A percentile compares a stretch with the other conserved stretches of the same genome.
Evolutionary conservation across 2,329 filamentous ascomycete genomes (phyloP).

Genomic region (Botrytis sinoallii): DNA sequence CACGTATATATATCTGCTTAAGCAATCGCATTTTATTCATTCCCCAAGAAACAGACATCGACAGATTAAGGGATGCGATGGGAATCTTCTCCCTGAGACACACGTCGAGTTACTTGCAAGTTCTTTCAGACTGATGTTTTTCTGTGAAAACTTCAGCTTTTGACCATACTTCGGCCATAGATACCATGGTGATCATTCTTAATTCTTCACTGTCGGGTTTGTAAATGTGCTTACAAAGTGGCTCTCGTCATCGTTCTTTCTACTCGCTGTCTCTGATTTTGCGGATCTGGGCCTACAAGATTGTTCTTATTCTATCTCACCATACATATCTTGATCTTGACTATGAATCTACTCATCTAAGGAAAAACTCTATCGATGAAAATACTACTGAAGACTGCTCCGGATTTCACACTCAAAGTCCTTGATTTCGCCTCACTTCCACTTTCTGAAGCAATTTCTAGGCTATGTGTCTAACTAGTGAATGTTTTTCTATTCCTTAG

Average conservation of each 20-base stretch:
- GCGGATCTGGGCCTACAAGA: accelerated
- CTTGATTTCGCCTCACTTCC: not conserved
- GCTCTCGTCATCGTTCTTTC: not conserved
- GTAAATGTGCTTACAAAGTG: not conserved
- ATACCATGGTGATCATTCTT: not conserved
- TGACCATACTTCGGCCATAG: not conserved
- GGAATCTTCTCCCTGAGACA: not conserved
- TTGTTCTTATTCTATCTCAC: accelerated
- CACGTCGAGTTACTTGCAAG: not conserved
- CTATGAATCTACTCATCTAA: accelerated
- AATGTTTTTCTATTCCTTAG: not conserved
- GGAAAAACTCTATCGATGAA: accelerated
- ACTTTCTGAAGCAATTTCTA: too few relatives aligned
- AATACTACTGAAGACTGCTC: accelerated
- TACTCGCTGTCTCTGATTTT: not conserved
- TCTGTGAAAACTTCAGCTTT: accelerated
- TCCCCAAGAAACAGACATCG: not conserved
- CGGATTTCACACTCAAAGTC: not conserved
- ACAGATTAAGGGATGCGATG: too few relatives aligned
- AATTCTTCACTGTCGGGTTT: not conserved
- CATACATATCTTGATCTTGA: not conserved
- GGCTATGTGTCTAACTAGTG: accelerated
- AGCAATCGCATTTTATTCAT: not conserved
- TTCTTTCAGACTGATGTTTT: not conserved
- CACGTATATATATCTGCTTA: not conserved